Percentiles rank a stretch among this genome's conserved stretches.
These are phyloP conservation scores for Volvariella volvacea DNA, from an alignment of 1,284 basidiomycete genomes.

Conservation along the genomic window DNA sequence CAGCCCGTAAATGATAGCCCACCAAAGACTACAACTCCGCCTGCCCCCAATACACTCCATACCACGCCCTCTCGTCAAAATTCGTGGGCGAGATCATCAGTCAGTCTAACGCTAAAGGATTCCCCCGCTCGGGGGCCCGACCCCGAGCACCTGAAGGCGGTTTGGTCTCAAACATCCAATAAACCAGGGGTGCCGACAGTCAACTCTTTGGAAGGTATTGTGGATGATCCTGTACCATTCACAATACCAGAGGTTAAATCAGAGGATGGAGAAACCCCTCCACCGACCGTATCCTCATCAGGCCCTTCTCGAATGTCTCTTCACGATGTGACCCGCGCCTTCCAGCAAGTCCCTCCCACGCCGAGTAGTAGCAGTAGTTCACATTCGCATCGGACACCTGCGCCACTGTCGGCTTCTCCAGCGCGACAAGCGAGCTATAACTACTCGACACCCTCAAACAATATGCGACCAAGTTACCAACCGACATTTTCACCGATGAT, in stretches of 20 bases:
- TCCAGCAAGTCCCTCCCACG: slow-evolving; percentile 58
- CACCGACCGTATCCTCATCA: slow-evolving; percentile 44
- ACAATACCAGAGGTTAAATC: slow-evolving; percentile 76
- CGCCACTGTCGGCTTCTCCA: slow-evolving; percentile 39
- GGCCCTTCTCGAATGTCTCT: slow-evolving; percentile 68
- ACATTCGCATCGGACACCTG: slow-evolving; percentile 41
- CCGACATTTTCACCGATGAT: slow-evolving; percentile 62
- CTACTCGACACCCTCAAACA: slow-evolving; percentile 27
- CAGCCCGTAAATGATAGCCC: too few species aligned
- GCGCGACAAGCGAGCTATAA: slow-evolving; percentile 33
- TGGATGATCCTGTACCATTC: slow-evolving; percentile 73
- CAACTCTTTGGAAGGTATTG: slow-evolving; percentile 76
- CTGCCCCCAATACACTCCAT: too few species aligned
- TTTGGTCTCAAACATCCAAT: slow-evolving; percentile 75
- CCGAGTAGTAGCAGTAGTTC: slow-evolving; percentile 31
- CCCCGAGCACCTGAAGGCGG: slow-evolving; percentile 72
- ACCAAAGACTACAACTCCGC: too few species aligned
- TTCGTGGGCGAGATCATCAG: slow-evolving; percentile 60
- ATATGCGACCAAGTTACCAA: slow-evolving; percentile 48
- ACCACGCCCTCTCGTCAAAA: slow-evolving; percentile 29
- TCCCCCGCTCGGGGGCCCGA: slow-evolving; percentile 60
- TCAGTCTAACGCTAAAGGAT: slow-evolving; percentile 55
- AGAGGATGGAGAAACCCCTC: slow-evolving; percentile 72
- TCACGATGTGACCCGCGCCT: slow-evolving; percentile 74
- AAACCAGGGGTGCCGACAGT: slow-evolving; percentile 54